Percentiles rank a stretch among this genome's conserved stretches.
Conservation (phyloP, 179 eudicot genomes). For the Amaranthus tricolor region DNA sequence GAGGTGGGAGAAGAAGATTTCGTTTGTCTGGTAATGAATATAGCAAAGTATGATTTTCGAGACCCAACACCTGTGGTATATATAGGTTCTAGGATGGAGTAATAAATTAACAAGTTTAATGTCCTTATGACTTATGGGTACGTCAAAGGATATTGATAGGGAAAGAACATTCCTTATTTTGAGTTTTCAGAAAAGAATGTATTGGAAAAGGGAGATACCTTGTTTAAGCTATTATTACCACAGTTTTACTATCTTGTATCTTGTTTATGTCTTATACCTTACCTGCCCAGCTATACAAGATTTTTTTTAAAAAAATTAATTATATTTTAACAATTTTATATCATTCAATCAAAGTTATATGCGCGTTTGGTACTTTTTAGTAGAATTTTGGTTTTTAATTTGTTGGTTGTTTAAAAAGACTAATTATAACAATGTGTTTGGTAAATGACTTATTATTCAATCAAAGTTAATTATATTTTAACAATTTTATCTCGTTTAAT, state of each 20-base stretch:
- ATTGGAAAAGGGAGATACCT: conserved; percentile 30
- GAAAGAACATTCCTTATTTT: conserved; percentile 45
- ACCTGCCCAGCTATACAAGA: conserved; percentile 16
- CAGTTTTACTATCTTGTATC: conserved; percentile 13
- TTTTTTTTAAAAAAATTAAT: neutral
- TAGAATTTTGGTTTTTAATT: too few relatives aligned
- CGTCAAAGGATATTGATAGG: conserved; percentile 20
- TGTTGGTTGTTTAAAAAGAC: too few relatives aligned
- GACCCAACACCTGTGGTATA: conserved; percentile 12
- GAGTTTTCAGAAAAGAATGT: conserved; percentile 42
- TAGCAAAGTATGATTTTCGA: neutral
- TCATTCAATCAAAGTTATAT: too few relatives aligned
- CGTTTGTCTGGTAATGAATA: neutral
- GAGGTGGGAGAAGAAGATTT: neutral
- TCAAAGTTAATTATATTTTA: too few relatives aligned
- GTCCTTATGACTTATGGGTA: conserved; percentile 7
- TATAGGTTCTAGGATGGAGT: conserved; percentile 15
- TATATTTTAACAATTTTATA: too few relatives aligned
- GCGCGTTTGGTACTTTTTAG: too few relatives aligned
- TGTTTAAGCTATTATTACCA: conserved; percentile 12
- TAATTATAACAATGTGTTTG: too few relatives aligned
- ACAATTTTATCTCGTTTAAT: too few relatives aligned
- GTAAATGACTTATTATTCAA: too few relatives aligned
- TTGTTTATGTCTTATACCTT: conserved; percentile 25
- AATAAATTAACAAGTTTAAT: neutral